Conservation (phyloP, 176 grass and related monocot species). For the Rhipidocladum racemiflorum region DNA sequence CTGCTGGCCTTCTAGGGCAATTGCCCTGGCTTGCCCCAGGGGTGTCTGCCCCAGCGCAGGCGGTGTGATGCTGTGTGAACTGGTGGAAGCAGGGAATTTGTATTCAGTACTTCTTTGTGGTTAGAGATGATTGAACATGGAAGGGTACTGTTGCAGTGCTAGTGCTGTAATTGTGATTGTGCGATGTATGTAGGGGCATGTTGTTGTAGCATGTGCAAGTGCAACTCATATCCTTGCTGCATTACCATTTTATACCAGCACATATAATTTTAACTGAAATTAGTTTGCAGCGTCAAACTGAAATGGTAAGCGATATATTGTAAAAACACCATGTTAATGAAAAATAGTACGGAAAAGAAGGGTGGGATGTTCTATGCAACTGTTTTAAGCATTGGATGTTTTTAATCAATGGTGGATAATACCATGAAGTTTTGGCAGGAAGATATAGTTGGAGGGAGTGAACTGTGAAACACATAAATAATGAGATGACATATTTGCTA, state of each 20-base stretch:
- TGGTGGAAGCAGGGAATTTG: neutral
- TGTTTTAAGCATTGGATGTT: neutral
- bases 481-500: neutral
- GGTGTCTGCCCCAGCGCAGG: neutral
- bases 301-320: constrained; percentile 7
- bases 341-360: neutral
- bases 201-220: neutral
- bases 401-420: neutral
- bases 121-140: constrained; percentile 11
- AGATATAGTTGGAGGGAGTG: neutral
- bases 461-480: neutral
- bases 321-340: neutral
- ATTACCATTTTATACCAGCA: neutral
- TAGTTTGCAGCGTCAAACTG: neutral
- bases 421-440: neutral
- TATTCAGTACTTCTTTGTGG: constrained; percentile 3
- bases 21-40: neutral
- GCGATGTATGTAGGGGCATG: neutral
- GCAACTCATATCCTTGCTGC: neutral
- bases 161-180: neutral
- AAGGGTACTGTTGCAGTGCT: constrained; percentile 15
- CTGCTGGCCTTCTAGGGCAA: neutral
- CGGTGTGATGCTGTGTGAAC: neutral
- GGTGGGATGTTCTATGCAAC: neutral
- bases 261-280: constrained; percentile 4